Evolutionary conservation across 768 basidiomycete species (phyloP).

Genomic region (Megacollybia marginata): DNA sequence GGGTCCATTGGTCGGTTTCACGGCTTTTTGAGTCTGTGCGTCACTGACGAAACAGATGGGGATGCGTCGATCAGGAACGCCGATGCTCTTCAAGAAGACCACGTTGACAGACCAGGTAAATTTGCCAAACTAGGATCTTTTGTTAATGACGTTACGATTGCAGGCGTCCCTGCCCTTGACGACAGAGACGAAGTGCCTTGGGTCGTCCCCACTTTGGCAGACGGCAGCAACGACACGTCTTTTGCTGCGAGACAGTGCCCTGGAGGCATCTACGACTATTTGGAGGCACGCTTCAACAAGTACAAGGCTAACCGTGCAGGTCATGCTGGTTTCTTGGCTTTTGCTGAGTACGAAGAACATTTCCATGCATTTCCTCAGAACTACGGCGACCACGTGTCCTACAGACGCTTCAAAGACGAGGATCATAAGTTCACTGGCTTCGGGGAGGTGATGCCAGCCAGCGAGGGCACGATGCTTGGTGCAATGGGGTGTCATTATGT

Average conservation of each 20-base stretch:
- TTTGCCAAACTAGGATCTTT: no score
- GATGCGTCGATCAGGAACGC: no score
- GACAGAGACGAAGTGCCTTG: no score
- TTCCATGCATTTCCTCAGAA: background rate
- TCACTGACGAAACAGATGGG: no score
- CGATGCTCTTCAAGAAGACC: no score
- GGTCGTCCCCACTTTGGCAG: no score
- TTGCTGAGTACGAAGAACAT: background rate
- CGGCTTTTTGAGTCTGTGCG: no score
- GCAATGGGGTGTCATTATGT: background rate
- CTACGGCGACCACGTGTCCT: background rate
- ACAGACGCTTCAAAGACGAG: background rate
- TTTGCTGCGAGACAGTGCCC: background rate
- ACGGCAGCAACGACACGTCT: no score
- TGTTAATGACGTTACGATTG: no score
- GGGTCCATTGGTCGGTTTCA: no score
- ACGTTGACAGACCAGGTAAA: no score
- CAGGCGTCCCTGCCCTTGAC: no score
- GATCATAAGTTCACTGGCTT: background rate
- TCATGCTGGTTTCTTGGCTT: background rate
- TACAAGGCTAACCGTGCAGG: background rate
- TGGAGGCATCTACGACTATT: background rate
- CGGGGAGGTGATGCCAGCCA: background rate
- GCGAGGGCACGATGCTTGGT: background rate
- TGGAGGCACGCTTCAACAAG: background rate